A percentile compares a stretch with the other conserved stretches of the same genome.
Conservation (phyloP, 208 protist species). For the Leishmania amazonensis region DNA sequence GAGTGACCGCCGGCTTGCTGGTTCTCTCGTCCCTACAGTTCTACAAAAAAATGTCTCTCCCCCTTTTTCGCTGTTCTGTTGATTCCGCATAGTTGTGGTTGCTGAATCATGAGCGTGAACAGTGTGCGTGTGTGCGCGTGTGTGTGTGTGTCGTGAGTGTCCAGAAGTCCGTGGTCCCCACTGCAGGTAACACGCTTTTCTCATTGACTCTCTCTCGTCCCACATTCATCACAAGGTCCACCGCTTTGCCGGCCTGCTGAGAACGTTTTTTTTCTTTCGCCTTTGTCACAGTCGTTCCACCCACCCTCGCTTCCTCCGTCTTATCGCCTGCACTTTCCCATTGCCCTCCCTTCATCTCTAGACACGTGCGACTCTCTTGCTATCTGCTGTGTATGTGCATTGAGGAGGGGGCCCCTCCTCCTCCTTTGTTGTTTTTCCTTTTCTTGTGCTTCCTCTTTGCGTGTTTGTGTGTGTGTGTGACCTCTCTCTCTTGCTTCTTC, state of each 20-base stretch:
- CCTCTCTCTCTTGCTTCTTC: neutral
- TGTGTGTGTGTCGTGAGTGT: neutral
- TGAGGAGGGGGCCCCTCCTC: neutral
- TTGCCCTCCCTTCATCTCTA: neutral
- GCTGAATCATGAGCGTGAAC: neutral
- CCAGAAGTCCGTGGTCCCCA: neutral
- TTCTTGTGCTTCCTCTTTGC: neutral
- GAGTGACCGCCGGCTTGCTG: neutral
- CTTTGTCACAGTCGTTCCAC: neutral
- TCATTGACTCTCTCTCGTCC: neutral
- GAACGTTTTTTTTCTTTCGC: neutral
- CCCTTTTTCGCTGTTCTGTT: neutral
- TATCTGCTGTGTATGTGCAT: neutral
- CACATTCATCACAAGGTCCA: neutral
- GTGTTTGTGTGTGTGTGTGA: slow-evolving; percentile 1
- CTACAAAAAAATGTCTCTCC: neutral
- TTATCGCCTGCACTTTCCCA: neutral
- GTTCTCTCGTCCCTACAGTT: neutral
- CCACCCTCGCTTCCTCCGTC: neutral
- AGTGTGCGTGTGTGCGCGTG: neutral
- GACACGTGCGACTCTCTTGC: neutral
- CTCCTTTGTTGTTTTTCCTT: neutral
- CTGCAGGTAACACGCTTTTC: neutral
- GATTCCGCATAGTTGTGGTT: neutral
- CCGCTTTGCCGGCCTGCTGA: neutral